These are phyloP conservation scores for Lodderomyces jiufengensis DNA, from an alignment of 1,139 yeast genomes.

Conservation along the genomic window DNA sequence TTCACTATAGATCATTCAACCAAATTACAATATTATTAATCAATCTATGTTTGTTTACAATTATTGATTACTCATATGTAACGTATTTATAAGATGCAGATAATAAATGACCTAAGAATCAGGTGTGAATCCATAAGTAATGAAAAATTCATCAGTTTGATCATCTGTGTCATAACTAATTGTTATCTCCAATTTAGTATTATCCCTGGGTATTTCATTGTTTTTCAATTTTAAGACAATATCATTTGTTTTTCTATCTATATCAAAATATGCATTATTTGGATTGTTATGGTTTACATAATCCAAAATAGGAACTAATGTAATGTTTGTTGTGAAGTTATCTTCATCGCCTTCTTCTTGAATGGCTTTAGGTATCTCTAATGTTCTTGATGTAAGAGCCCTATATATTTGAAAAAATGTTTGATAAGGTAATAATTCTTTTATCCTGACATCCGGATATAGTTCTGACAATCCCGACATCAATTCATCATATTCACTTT, in stretches of 20 bases:
- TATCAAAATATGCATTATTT: conserved; percentile 58
- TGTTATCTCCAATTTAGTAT: conserved; percentile 24
- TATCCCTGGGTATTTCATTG: conserved; percentile 9
- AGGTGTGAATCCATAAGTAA: conserved; percentile 60
- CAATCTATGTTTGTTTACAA: no score
- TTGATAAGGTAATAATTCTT: conserved; percentile 19
- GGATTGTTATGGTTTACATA: conserved; percentile 56
- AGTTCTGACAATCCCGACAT: conserved; percentile 14
- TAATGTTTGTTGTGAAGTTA: conserved; percentile 43
- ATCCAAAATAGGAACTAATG: conserved; percentile 64
- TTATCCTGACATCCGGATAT: conserved; percentile 12
- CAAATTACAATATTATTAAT: no score
- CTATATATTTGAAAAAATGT: conserved; percentile 40
- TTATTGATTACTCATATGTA: no score
- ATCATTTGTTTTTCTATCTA: conserved; percentile 47
- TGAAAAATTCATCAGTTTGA: conserved; percentile 43
- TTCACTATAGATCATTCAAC: no score
- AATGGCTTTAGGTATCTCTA: conserved; percentile 54
- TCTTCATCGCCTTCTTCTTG: conserved; percentile 11
- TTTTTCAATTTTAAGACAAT: conserved; percentile 31
- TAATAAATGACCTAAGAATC: no score
- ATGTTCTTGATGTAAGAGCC: conserved; percentile 54
- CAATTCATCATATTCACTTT: conserved; percentile 15
- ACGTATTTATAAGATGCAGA: no score
- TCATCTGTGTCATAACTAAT: conserved; percentile 50